phyloP scores from a whole-genome alignment of 208 protist species.

The Trypanosoma platydactyli region DNA sequence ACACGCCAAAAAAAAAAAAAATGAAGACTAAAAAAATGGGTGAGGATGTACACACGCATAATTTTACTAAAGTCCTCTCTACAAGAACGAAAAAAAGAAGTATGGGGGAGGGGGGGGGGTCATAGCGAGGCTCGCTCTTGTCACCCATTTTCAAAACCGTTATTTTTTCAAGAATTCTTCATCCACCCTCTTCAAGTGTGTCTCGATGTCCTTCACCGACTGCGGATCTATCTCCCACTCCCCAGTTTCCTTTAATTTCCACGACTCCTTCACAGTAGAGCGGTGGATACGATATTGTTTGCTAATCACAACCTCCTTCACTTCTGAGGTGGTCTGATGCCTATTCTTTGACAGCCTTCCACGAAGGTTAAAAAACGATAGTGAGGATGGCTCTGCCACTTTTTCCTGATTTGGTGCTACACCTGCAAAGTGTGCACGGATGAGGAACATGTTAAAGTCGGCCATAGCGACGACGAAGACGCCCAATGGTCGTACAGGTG shows the following conservation, averaged over 20 bases:
- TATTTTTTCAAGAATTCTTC: no score
- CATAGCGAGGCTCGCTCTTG: no score
- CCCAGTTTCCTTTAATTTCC: constrained; percentile 16
- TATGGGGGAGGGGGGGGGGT: no score
- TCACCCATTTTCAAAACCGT: no score
- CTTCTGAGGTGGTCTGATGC: background rate
- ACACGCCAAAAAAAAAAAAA: no score
- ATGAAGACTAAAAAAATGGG: no score
- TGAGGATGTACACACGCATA: no score
- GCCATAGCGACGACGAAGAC: constrained; percentile 32
- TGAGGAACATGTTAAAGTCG: constrained; percentile 33
- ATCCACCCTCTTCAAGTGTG: background rate
- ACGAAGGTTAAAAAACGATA: constrained; percentile 14
- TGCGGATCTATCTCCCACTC: constrained; percentile 14
- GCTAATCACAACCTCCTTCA: constrained; percentile 12
- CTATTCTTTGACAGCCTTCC: background rate
- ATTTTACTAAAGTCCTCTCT: no score
- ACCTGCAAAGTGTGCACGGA: constrained; percentile 14
- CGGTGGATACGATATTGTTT: constrained; percentile 26
- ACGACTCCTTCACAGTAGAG: constrained; percentile 1
- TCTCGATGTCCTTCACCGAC: constrained; percentile 4
- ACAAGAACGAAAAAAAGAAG: no score
- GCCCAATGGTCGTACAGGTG: constrained; percentile 17
- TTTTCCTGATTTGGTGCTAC: constrained; percentile 2
- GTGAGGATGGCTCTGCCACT: background rate